Conservation (phyloP, 345 rosid species). For the Salix dunnii region DNA sequence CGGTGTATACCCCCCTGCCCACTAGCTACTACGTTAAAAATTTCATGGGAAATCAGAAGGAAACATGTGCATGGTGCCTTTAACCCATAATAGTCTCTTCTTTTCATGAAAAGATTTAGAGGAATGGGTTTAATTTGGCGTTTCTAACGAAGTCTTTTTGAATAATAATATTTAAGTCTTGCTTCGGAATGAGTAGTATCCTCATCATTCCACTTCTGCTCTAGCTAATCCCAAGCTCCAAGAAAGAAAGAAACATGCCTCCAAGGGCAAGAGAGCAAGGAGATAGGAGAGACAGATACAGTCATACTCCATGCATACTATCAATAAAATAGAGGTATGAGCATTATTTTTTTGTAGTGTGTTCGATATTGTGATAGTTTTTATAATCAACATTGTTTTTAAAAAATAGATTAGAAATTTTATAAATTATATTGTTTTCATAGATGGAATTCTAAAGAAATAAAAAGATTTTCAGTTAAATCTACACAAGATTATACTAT, state of each 20-base stretch:
- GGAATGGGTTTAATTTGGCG: slow-evolving; percentile 40
- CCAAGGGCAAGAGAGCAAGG: slow-evolving; percentile 32
- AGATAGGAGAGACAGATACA: neutral
- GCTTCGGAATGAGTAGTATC: slow-evolving; percentile 28
- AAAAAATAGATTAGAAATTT: no score
- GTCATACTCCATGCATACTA: slow-evolving; percentile 25
- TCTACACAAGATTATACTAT: no score
- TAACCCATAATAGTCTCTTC: slow-evolving; percentile 57
- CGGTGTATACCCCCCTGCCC: slow-evolving; percentile 27
- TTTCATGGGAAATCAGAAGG: slow-evolving; percentile 35
- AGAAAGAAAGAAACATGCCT: slow-evolving; percentile 4
- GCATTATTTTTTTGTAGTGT: no score
- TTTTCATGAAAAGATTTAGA: slow-evolving; percentile 59
- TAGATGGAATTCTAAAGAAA: no score
- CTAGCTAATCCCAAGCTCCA: neutral
- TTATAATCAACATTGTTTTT: no score
- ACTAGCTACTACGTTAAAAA: slow-evolving; percentile 25
- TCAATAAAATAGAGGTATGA: neutral
- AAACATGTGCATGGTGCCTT: slow-evolving; percentile 64
- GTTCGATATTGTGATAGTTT: no score
- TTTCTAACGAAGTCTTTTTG: slow-evolving; percentile 14
- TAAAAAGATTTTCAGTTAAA: no score
- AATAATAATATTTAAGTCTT: slow-evolving; percentile 1
- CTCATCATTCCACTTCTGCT: slow-evolving; percentile 25
- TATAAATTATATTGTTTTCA: no score